Evolutionary conservation across 2,329 filamentous ascomycete genomes (phyloP), one percentile per base, ranked within the genome.

Genomic region (Alternaria sp.): DNA sequence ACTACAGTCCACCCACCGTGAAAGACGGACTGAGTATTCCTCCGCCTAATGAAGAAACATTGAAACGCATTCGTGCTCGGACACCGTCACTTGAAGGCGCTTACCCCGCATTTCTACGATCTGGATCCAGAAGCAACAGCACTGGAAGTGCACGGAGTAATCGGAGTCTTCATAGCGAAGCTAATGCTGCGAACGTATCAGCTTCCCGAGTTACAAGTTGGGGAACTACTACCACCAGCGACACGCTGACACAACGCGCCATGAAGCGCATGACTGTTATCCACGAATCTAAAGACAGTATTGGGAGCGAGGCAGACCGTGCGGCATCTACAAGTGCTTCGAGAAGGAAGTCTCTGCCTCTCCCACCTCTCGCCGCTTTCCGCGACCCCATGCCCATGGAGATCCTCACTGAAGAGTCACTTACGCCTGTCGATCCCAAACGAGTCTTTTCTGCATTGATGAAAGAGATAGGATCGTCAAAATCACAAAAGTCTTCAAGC

Each of bases 131-230:
- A 26, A 69, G 61, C 19, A 69, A 71, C 30, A 73, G 71, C 49
- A 72, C 68, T 23, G 65, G 68, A 30, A 75, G 73, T 55, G 66
- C 61, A 40, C 65, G 65, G 8, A 74, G 73, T 47, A 71, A 69
- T 46, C 69, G 70, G 6, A 77, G 74, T 56, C 69, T 75, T 8
- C 72, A 74, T n/a, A 79, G 76, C 43, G 75, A 78, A 50, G 58
- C 67, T 8, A 83, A 84, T 36, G 81, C 85, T 68, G 87, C 86
- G 1, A 89, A 88, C 64, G 69, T 88, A 6, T 85, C 70, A 25
- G 61, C 61, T 5, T 80, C 77, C 17, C 73, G 90, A 21, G 87
- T 92, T 54, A 92, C 90, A 2, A 93, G 90, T 75, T 93, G 91
- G 91, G 86, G 86, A 5, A 87, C 88, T 64, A 91, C 90, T 0